phyloP scores from a whole-genome alignment of 2,329 filamentous ascomycete genomes.

The Teratosphaeria viscida region DNA sequence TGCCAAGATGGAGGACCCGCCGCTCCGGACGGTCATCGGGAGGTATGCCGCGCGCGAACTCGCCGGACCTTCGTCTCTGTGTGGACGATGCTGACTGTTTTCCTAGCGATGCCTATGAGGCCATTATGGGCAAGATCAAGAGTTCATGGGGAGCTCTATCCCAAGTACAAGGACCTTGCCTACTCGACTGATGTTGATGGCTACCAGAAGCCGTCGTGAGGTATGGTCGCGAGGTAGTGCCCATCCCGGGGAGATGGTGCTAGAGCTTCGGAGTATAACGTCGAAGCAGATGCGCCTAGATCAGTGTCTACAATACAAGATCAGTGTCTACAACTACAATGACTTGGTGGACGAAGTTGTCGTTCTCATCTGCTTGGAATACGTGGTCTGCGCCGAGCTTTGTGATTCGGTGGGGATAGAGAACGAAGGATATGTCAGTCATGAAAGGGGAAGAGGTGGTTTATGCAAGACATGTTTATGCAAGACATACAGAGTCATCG shows the following conservation, averaged over 20 bases:
- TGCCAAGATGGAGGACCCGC: conserved; percentile 42
- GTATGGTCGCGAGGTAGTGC: not conserved
- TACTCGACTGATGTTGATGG: conserved; percentile 35
- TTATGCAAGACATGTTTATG: too few relatives aligned
- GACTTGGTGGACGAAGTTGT: conserved; percentile 15
- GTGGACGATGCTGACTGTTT: conserved; percentile 20
- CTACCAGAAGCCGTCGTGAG: conserved; percentile 2
- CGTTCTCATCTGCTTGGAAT: conserved; percentile 9
- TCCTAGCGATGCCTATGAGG: conserved; percentile 39
- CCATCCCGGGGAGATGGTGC: too few relatives aligned
- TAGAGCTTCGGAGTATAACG: not conserved
- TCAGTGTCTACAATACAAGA: not conserved
- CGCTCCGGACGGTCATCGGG: conserved; percentile 40
- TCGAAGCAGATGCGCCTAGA: not conserved
- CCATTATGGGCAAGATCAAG: conserved; percentile 26
- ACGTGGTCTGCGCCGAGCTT: conserved; percentile 17
- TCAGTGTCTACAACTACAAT: not conserved
- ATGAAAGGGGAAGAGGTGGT: not conserved
- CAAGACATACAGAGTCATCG: too few relatives aligned
- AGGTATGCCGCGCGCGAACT: not conserved
- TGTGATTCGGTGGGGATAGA: not conserved
- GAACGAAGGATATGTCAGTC: not conserved
- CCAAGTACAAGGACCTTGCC: conserved; percentile 40
- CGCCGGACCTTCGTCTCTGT: not conserved
- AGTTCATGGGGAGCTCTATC: conserved; percentile 30